phyloP scores from a whole-genome alignment of 2,329 filamentous ascomycete species.

The Nothophaeocryptopus gaeumannii region DNA sequence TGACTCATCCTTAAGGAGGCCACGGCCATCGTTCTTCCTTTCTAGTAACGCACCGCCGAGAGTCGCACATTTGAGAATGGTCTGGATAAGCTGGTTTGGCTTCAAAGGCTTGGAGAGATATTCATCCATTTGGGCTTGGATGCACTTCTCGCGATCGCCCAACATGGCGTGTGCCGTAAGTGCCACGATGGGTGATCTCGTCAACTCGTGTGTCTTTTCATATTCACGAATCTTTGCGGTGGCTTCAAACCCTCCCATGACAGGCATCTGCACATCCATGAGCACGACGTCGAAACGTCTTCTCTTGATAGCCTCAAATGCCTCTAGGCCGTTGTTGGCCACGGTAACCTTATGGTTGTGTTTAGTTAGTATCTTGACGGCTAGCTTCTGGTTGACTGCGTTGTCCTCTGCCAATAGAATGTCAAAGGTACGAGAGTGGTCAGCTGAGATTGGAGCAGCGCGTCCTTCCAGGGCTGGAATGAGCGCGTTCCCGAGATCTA shows the following conservation, averaged over 20 bases:
- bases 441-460: conserved; percentile 83
- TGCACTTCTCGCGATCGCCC: conserved; percentile 95
- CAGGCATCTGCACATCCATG: conserved; percentile 99
- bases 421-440: conserved; percentile 93
- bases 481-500: conserved; percentile 94
- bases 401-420: conserved; percentile 96
- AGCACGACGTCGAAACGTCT: conserved; percentile 94
- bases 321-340: conserved; percentile 90
- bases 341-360: conserved; percentile 92
- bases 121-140: conserved; percentile 98
- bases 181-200: conserved; percentile 91
- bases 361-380: conserved; percentile 95
- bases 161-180: conserved; percentile 98
- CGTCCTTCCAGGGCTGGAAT: conserved; percentile 91
- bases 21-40: conserved; percentile 56
- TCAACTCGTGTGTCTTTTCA: conserved; percentile 74
- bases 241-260: conserved; percentile 98
- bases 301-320: conserved; percentile 85
- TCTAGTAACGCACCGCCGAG: conserved; percentile 80
- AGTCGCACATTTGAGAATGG: conserved; percentile 93
- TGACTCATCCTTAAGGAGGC: conserved; percentile 25
- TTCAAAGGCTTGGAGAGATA: conserved; percentile 96
- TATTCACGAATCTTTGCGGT: conserved; percentile 96
- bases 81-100: conserved; percentile 96
- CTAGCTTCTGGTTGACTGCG: conserved; percentile 90